Percentiles rank a stretch among this genome's conserved stretches.
phyloP scores from a whole-genome alignment of 2,329 filamentous ascomycete genomes.

The Zymoseptoria tritici region DNA sequence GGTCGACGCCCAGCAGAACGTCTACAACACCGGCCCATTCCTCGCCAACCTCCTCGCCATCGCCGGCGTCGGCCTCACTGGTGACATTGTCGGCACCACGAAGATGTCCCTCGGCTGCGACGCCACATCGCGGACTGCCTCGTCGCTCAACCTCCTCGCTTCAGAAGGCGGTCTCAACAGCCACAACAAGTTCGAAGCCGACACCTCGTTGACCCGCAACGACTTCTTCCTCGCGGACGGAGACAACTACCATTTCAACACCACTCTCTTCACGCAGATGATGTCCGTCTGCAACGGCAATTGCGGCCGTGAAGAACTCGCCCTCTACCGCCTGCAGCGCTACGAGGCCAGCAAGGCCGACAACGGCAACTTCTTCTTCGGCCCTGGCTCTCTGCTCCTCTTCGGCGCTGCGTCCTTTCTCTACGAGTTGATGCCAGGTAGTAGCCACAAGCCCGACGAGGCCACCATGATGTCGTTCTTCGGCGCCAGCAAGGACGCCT shows the following conservation, averaged over 20 bases:
- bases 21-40: conserved; percentile 38
- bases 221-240: conserved; percentile 32
- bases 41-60: conserved; percentile 31
- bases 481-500: conserved; percentile 1
- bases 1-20: conserved; percentile 35
- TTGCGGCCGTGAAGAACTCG: conserved; percentile 28
- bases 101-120: conserved; percentile 38
- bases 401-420: conserved; percentile 37
- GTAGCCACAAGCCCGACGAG: conserved; percentile 27
- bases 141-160: conserved; percentile 23
- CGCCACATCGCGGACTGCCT: conserved; percentile 33
- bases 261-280: conserved; percentile 32
- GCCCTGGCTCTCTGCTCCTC: conserved; percentile 32
- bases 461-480: conserved; percentile 17
- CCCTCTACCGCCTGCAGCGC: conserved; percentile 30
- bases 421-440: conserved; percentile 34
- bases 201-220: conserved; percentile 34
- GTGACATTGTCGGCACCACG: conserved; percentile 21
- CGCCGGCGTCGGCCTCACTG: conserved; percentile 14
- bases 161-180: conserved; percentile 34
- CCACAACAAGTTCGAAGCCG: conserved; percentile 38
- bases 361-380: conserved; percentile 37
- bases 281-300: conserved; percentile 28
- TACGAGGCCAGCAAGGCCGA: conserved; percentile 33
- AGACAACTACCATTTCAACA: conserved; percentile 33